Base-by-base conservation (phyloP, 805 yeast genomes). In the Zygotorulaspora sp. region DNA sequence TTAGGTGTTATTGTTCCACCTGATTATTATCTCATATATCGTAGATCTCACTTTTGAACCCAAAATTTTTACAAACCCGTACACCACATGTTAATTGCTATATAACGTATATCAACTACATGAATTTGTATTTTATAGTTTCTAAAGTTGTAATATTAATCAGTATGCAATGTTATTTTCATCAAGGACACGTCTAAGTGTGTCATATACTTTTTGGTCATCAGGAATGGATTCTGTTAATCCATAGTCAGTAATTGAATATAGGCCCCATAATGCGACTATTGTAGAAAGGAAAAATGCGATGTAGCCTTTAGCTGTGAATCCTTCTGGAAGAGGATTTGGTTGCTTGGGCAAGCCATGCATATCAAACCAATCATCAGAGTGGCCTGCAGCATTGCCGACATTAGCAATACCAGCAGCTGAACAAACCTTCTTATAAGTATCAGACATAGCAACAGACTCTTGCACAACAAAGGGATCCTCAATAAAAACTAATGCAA, bases 381-480 rank as follows among this genome's bases (percentile, higher is more conserved):
- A 36, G 35, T 74, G 70, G 6, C 83, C 86, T n/a, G 89, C 90
- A 3, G 94, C 89, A 60, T 83, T 82, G 34, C 90, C 90, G 28
- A 47, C 50, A 24, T 57, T 58, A 18, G 77, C 66, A 11, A 77
- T 65, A 32, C 68, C 64, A 13, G 71, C 70, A 2, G 58, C 62
- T 3, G 53, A 45, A 57, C 92, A 82, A 3, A 68, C 67, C 11
- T 67, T 64, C 20, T 68, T 56, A 53, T 74, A 82, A 30, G 75
- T 71, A 0, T 61, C 61, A 7, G 77, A 74, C 3, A 79, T 53
- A 7, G 57, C 37, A 36, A 69, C 70, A 17, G 55, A 37, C 41
- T 69, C 59, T 49, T 73, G 72, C 22, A 82, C 56, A 23, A 67
- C 65, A 36, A 66, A 52, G 14, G 92, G 90, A 20, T 83, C 84